A percentile compares a stretch with the other conserved stretches of the same genome.
Evolutionary conservation across 225 moss, liverwort and hornwort species (phyloP).

Genomic region (Takakia lepidozioides): DNA sequence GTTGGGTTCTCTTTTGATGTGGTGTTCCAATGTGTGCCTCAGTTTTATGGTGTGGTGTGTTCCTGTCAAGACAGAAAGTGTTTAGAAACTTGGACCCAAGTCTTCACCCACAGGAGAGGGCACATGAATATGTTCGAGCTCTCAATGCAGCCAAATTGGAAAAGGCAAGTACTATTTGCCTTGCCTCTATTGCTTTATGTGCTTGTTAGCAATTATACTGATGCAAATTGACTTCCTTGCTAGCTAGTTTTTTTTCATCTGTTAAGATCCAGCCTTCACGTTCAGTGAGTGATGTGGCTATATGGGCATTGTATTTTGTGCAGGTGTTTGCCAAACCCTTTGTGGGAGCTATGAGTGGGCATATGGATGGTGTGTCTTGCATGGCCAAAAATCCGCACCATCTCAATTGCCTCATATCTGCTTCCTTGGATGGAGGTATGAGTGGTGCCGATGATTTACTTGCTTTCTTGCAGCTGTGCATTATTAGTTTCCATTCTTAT

Average conservation of each 20-base stretch:
- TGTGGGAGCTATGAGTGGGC: constrained; percentile 77
- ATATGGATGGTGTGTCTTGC: constrained; percentile 72
- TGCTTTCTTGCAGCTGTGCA: background rate
- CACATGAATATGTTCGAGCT: constrained; percentile 86
- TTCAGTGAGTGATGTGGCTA: too few relatives aligned
- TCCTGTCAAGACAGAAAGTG: constrained; percentile 92
- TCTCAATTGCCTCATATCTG: constrained; percentile 84
- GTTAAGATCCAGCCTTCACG: too few relatives aligned
- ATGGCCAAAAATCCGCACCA: constrained; percentile 74
- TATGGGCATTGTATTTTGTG: too few relatives aligned
- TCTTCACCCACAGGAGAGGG: constrained; percentile 78
- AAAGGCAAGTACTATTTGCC: constrained; percentile 33
- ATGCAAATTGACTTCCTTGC: too few relatives aligned
- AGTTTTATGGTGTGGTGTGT: too few relatives aligned
- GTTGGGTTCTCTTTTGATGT: too few relatives aligned
- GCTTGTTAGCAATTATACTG: too few relatives aligned
- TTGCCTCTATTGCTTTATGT: background rate
- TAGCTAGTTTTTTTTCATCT: too few relatives aligned
- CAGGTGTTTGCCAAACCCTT: constrained; percentile 97
- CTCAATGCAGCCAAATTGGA: constrained; percentile 87
- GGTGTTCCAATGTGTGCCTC: too few relatives aligned
- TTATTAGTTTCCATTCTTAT: constrained; percentile 1
- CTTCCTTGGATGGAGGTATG: constrained; percentile 95
- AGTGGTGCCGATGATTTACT: background rate
- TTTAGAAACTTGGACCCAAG: constrained; percentile 76